phyloP scores from a whole-genome alignment of 345 rosid genomes.

The Pelargonium nanum region DNA sequence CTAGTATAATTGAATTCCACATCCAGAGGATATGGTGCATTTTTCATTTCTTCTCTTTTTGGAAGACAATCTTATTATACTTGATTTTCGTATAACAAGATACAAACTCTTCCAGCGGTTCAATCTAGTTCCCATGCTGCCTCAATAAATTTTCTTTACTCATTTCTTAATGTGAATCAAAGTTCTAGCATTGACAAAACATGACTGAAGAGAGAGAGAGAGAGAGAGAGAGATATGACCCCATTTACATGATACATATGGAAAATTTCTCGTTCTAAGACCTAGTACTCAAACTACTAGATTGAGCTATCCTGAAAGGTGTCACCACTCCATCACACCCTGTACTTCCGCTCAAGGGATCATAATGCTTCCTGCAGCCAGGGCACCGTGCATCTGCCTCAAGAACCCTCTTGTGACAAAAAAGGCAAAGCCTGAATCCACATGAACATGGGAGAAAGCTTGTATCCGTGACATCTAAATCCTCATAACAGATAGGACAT shows the following conservation, averaged over 20 bases:
- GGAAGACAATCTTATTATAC: too few species aligned
- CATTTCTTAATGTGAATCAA: not conserved
- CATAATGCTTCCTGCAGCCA: slow-evolving; percentile 69
- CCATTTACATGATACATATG: not conserved
- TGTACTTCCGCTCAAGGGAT: slow-evolving; percentile 10
- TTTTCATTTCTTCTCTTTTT: too few species aligned
- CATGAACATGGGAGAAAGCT: slow-evolving; percentile 69
- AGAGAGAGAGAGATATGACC: not conserved
- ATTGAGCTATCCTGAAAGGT: slow-evolving; percentile 10
- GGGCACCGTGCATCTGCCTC: slow-evolving; percentile 86
- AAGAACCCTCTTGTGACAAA: slow-evolving; percentile 74
- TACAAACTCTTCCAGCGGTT: not conserved
- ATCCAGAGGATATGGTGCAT: too few species aligned
- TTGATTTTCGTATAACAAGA: too few species aligned
- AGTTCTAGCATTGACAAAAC: not conserved
- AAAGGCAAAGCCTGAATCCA: slow-evolving; percentile 72
- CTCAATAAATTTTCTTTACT: not conserved
- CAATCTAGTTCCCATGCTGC: too few species aligned
- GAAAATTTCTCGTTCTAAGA: not conserved
- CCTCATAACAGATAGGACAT: slow-evolving; percentile 59
- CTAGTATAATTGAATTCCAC: too few species aligned
- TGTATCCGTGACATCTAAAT: slow-evolving; percentile 61
- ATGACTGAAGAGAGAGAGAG: not conserved
- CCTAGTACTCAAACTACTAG: slow-evolving; percentile 12
- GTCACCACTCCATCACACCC: slow-evolving; percentile 11